Conservation (phyloP, 192 early-diverging fungal genomes). For the Backusella liffmaniae region DNA sequence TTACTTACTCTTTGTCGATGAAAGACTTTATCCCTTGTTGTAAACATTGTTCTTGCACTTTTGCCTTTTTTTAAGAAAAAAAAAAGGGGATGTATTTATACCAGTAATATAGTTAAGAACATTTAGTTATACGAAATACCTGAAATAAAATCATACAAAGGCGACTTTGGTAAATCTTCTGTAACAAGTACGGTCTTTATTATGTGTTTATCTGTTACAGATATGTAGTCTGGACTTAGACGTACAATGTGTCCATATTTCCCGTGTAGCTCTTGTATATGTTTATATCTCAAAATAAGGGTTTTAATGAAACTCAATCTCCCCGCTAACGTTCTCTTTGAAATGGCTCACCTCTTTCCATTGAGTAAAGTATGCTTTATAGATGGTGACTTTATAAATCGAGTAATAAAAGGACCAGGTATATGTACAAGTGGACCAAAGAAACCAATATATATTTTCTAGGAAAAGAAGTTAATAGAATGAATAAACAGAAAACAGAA, state of each 20-base stretch:
- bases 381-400: slow-evolving; percentile 11
- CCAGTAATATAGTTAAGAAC: background rate
- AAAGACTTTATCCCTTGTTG: slow-evolving; percentile 32
- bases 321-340: background rate
- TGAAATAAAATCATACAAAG: background rate
- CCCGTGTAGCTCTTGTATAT: slow-evolving; percentile 19
- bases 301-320: background rate
- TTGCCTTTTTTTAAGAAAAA: slow-evolving; percentile 8
- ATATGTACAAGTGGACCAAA: slow-evolving; percentile 18
- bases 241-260: slow-evolving; percentile 44
- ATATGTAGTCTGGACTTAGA: slow-evolving; percentile 29
- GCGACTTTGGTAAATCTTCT: slow-evolving; percentile 24
- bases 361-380: background rate
- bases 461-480: background rate
- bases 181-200: slow-evolving; percentile 32
- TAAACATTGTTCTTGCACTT: slow-evolving; percentile 23
- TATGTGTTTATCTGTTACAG: slow-evolving; percentile 42
- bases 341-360: slow-evolving; percentile 15
- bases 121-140: background rate
- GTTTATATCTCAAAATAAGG: background rate
- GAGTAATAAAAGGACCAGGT: slow-evolving; percentile 23
- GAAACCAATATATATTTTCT: slow-evolving; percentile 26
- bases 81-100: no score
- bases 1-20: slow-evolving; percentile 34
- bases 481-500: background rate